Conservation (phyloP, 805 yeast genomes). For the Hanseniaspora clermontiae region DNA sequence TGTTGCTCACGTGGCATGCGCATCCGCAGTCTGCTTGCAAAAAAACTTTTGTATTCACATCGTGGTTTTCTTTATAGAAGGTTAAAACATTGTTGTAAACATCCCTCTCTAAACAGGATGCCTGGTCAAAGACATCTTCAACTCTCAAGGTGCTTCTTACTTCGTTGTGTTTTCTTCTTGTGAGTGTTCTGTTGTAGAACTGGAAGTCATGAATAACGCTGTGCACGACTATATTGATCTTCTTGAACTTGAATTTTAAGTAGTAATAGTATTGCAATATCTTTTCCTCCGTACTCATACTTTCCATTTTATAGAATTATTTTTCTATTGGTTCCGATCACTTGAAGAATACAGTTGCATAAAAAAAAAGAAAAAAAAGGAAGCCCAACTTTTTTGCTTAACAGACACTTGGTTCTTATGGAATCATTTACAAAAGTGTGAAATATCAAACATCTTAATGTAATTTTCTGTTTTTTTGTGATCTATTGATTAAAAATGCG, state of each 20-base stretch:
- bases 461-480: not conserved
- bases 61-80: not conserved
- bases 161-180: conserved; percentile 4
- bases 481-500: not conserved
- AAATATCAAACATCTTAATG: too few relatives aligned
- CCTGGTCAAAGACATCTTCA: not conserved
- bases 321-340: not conserved
- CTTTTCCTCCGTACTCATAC: not conserved
- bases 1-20: not conserved
- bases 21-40: not conserved
- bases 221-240: not conserved
- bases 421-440: too few relatives aligned
- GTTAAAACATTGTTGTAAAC: not conserved
- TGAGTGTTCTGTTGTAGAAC: conserved; percentile 1
- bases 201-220: not conserved
- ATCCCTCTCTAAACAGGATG: not conserved
- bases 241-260: not conserved
- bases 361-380: too few relatives aligned
- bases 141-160: not conserved
- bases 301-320: not conserved
- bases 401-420: too few relatives aligned
- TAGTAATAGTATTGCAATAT: not conserved
- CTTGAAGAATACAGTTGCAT: too few relatives aligned
- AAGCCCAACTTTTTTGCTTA: too few relatives aligned
- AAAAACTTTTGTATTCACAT: not conserved